A percentile compares a stretch with the other conserved stretches of the same genome.
These are phyloP conservation scores for Fraxinus cuspidata DNA, from an alignment of 257 asterid genomes.

Conservation along the genomic window DNA sequence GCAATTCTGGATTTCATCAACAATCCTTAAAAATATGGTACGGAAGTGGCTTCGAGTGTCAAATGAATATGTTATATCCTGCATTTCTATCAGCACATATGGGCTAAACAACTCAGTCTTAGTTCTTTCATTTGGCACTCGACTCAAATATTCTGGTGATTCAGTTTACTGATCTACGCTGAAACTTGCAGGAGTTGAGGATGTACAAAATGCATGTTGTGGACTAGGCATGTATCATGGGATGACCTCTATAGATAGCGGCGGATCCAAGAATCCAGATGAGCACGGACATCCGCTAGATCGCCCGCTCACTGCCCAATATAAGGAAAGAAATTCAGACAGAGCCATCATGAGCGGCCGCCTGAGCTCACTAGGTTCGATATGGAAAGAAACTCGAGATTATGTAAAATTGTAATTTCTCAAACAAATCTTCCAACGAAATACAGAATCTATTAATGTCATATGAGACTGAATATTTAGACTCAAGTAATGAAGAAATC, in stretches of 20 bases:
- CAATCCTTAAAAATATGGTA: slow-evolving; percentile 51
- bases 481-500: slow-evolving; percentile 34
- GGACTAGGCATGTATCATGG: slow-evolving; percentile 45
- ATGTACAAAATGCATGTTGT: slow-evolving; percentile 57
- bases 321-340: no score
- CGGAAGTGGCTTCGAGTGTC: neutral
- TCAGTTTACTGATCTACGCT: no score
- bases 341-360: no score
- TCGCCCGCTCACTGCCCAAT: slow-evolving; percentile 16
- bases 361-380: no score
- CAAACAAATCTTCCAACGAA: neutral
- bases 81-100: neutral
- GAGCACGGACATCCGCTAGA: neutral
- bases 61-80: neutral
- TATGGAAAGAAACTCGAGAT: no score
- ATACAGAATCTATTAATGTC: neutral
- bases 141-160: no score
- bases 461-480: slow-evolving; percentile 8
- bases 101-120: no score
- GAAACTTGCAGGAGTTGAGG: slow-evolving; percentile 43
- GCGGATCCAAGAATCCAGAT: no score
- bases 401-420: no score
- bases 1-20: slow-evolving; percentile 51
- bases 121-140: neutral
- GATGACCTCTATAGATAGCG: slow-evolving; percentile 30